Conservation (phyloP, 1,139 yeast genomes). For the Scheffersomyces titani region DNA sequence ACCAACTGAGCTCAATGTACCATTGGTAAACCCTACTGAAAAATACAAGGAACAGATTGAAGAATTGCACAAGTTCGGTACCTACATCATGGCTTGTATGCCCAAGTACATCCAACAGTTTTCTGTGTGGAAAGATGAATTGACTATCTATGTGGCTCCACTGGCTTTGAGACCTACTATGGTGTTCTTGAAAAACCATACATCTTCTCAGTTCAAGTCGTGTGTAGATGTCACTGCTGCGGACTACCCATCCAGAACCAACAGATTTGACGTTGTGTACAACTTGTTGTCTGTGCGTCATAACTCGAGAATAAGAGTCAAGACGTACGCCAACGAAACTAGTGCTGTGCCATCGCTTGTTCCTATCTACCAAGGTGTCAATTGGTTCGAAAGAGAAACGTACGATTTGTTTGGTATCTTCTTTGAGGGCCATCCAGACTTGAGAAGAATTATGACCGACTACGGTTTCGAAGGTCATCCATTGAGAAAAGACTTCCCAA, state of each 20-base stretch:
- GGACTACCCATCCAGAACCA: conserved; percentile 81
- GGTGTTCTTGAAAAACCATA: conserved; percentile 73
- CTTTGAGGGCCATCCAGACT: conserved; percentile 87
- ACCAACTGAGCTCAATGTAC: conserved; percentile 45
- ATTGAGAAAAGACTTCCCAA: conserved; percentile 88
- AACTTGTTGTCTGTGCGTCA: conserved; percentile 79
- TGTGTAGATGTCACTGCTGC: conserved; percentile 85
- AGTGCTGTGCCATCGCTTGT: conserved; percentile 79
- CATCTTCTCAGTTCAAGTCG: conserved; percentile 77
- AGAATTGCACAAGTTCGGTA: conserved; percentile 82
- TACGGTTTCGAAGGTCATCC: conserved; percentile 95
- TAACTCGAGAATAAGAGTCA: conserved; percentile 86
- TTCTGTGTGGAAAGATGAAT: conserved; percentile 89
- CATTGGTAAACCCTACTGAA: conserved; percentile 78
- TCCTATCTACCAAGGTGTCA: conserved; percentile 73
- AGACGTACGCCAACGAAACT: conserved; percentile 84
- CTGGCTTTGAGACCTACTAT: conserved; percentile 69
- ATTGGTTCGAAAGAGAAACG: conserved; percentile 90
- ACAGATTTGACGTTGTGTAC: conserved; percentile 86
- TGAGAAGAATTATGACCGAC: conserved; percentile 88
- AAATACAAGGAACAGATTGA: conserved; percentile 67
- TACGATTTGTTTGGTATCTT: conserved; percentile 85
- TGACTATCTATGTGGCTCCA: conserved; percentile 77
- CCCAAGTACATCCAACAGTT: conserved; percentile 86
- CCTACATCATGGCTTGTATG: conserved; percentile 72